Evolutionary conservation across 176 grass and related monocot genomes (phyloP).

Genomic region (Rhynchospora tenuis): DNA sequence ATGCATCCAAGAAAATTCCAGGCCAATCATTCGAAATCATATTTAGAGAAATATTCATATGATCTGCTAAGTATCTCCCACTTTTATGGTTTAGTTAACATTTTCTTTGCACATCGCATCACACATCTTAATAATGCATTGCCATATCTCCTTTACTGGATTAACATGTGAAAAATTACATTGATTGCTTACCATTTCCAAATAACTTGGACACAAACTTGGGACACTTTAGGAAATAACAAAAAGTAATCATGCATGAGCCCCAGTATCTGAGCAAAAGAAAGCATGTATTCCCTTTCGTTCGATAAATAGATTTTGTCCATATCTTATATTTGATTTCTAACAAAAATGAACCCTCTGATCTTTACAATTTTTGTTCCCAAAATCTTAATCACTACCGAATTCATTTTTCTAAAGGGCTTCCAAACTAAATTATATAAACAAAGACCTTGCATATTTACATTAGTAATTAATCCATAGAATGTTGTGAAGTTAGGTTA

Average conservation of each 20-base stretch:
- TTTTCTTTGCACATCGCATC: too few relatives aligned
- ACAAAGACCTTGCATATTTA: neutral
- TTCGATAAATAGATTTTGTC: neutral
- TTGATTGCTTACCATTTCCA: neutral
- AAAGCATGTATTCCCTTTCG: neutral
- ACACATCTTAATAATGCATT: too few relatives aligned
- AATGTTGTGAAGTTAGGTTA: constrained; percentile 26
- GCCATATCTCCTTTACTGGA: neutral
- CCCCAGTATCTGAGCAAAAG: neutral
- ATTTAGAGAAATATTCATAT: too few relatives aligned
- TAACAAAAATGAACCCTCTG: neutral
- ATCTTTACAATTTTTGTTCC: neutral
- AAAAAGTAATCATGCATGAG: neutral
- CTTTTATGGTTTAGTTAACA: too few relatives aligned
- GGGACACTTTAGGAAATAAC: neutral
- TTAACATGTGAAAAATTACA: neutral
- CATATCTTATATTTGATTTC: neutral
- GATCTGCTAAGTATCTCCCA: too few relatives aligned
- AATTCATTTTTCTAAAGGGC: neutral
- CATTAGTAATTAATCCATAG: neutral
- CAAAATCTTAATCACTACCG: neutral
- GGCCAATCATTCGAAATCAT: too few relatives aligned
- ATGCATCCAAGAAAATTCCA: too few relatives aligned
- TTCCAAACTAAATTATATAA: neutral
- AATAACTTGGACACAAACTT: neutral